Evolutionary conservation across 2,329 filamentous ascomycete species (phyloP), one percentile per base, ranked within the genome.

Genomic region (Cladophialophora carrionii): DNA sequence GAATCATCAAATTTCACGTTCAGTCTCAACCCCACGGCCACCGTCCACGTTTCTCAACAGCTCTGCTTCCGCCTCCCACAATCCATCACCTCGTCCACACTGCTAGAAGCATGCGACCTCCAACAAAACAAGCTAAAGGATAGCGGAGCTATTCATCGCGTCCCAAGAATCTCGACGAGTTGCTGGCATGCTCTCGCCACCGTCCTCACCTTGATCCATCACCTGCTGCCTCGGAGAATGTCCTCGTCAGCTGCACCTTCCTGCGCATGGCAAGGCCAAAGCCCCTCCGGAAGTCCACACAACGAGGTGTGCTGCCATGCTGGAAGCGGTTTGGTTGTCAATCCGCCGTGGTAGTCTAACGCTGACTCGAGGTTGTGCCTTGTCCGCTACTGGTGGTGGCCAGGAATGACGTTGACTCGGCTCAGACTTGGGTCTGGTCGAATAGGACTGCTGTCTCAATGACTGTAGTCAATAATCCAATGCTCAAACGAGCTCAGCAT

Each of bases 391-490:
- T 14, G 46, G 8, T 62, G 12, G 52, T 62, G 26, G 60, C 20
- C 22, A 41, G 26, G 43, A 14, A 41, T 4, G 26, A 41, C 20
- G 14, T 26, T 37, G 46, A 61, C 29, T 53, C 58, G 57, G 52
- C 43, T 22, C 24, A 29, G 57, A 4, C 46, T 17, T n/a, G 37
- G 61, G 55, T 31, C 41, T 26, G 32, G 53, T 51, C 41, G 34
- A 62, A 37, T 41, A 43, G 14, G 53, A 55, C 32, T 62, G 17
- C 20, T 53, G 41, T 46, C 37, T 49, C 34, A 37, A 64, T 46
- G 60, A 60, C 57, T 65, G 61, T 53, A 61, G 55, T 61, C 59
- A 54, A 63, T 37, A 66, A 63, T 46, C 55, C 29, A 46, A 57
- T 51, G 61, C 61, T 64, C 58, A 31, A 34, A 46, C 64, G 59